Conservation (phyloP, 345 rosid species). For the Heritiera fomes region DNA sequence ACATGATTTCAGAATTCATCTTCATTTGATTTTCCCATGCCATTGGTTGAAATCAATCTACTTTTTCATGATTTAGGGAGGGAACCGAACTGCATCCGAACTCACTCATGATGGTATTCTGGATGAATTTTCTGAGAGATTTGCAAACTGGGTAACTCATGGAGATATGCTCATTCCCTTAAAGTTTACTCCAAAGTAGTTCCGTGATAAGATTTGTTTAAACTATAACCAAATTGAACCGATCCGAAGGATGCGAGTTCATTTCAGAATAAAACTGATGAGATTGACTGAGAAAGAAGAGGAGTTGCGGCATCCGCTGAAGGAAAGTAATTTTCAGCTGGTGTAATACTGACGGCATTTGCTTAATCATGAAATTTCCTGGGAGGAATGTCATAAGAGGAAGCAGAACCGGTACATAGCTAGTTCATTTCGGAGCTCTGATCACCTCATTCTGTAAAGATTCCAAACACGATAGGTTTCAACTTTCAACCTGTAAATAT, state of each 20-base stretch:
- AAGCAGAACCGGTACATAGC: constrained; percentile 21
- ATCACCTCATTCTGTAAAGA: neutral
- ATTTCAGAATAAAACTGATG: neutral
- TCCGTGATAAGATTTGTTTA: constrained; percentile 5
- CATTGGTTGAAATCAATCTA: neutral
- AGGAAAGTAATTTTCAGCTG: neutral
- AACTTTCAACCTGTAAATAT: constrained; percentile 27
- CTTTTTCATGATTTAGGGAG: constrained; percentile 37
- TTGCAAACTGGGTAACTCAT: constrained; percentile 63
- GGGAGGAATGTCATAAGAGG: neutral
- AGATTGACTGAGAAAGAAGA: constrained; percentile 11
- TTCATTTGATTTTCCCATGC: neutral
- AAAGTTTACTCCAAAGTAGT: constrained; percentile 9
- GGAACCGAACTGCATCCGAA: constrained; percentile 29
- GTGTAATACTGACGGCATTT: neutral
- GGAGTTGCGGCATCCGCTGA: constrained; percentile 16
- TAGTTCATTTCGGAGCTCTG: constrained; percentile 20
- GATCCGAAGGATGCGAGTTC: constrained; percentile 62
- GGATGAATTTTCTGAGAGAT: constrained; percentile 48
- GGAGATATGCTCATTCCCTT: constrained; percentile 48
- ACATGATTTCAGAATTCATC: neutral
- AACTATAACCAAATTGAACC: constrained; percentile 28
- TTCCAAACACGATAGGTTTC: neutral
- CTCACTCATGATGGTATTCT: constrained; percentile 14
- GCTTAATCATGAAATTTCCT: constrained; percentile 3